A percentile compares a stretch with the other conserved stretches of the same genome.
Conservation (phyloP, 345 rosid species). For the Lepidium aucheri region DNA sequence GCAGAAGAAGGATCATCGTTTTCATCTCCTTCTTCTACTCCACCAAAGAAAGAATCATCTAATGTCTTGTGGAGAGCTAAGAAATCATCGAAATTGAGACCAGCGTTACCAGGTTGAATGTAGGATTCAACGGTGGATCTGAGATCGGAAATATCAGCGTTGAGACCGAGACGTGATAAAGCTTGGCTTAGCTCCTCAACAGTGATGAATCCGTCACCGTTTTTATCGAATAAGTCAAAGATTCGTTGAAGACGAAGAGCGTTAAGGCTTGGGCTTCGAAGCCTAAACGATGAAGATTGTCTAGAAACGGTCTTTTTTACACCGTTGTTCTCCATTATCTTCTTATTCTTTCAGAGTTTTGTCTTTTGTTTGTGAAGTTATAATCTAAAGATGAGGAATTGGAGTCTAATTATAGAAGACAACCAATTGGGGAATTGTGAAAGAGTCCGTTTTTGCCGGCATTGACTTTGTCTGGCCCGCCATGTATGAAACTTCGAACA, state of each 20-base stretch:
- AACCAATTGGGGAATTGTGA: background rate
- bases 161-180: slow-evolving; percentile 53
- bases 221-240: slow-evolving; percentile 75
- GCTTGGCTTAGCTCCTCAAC: slow-evolving; percentile 59
- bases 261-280: slow-evolving; percentile 54
- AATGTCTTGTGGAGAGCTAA: slow-evolving; percentile 52
- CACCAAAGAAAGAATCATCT: slow-evolving; percentile 39
- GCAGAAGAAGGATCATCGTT: background rate
- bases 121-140: slow-evolving; percentile 44
- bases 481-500: slow-evolving; percentile 3
- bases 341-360: background rate
- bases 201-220: slow-evolving; percentile 69
- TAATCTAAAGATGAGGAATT: background rate
- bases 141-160: slow-evolving; percentile 50
- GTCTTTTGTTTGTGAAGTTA: background rate
- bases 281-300: slow-evolving; percentile 42
- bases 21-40: background rate
- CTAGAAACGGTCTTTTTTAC: background rate
- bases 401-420: slow-evolving; percentile 21
- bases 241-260: slow-evolving; percentile 65
- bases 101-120: slow-evolving; percentile 44
- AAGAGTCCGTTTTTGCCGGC: slow-evolving; percentile 23
- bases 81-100: slow-evolving; percentile 62
- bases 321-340: slow-evolving; percentile 11
- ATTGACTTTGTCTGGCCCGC: slow-evolving; percentile 28